phyloP scores from a whole-genome alignment of 768 basidiomycete genomes.

The Fistulinella prunicolor region DNA sequence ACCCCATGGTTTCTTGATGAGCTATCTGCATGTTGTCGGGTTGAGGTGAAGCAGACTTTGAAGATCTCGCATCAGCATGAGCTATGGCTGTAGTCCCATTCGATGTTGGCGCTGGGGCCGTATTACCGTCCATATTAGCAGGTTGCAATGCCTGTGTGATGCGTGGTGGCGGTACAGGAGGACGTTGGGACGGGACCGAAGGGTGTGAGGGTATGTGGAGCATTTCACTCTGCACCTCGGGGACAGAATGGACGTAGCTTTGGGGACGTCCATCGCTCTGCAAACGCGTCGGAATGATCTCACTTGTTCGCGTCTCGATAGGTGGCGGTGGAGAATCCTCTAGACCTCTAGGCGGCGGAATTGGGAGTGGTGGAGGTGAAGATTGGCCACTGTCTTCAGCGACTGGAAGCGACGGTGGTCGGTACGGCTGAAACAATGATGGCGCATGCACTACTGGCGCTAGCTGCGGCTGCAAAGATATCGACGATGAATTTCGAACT shows the following conservation, averaged over 20 bases:
- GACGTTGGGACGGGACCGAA: neutral
- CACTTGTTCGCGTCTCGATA: constrained; percentile 25
- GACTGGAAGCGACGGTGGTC: constrained; percentile 17
- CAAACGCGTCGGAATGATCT: constrained; percentile 23
- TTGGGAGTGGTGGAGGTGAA: constrained; percentile 29
- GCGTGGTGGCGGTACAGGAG: constrained; percentile 1
- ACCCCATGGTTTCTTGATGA: constrained; percentile 13
- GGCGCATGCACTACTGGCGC: constrained; percentile 11
- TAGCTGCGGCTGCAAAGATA: constrained; percentile 17
- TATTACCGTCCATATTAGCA: constrained; percentile 4
- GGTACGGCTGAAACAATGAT: constrained; percentile 26
- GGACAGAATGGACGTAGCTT: constrained; percentile 3
- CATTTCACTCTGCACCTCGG: constrained; percentile 24
- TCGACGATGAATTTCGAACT: constrained; percentile 7
- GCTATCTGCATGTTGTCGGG: constrained; percentile 7
- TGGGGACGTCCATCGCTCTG: constrained; percentile 7
- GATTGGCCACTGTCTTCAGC: constrained; percentile 17
- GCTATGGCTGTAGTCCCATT: neutral
- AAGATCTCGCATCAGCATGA: constrained; percentile 7
- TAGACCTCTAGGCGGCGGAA: constrained; percentile 26
- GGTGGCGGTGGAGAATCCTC: constrained; percentile 21
- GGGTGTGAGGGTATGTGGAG: constrained; percentile 18
- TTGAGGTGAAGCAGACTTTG: constrained; percentile 1
- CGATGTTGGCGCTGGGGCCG: neutral
- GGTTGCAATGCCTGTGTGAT: constrained; percentile 7